Evolutionary conservation across 108 stramenopile species (phyloP), one percentile per base, ranked within the genome.

Genomic region (Conticribra weissflogii): DNA sequence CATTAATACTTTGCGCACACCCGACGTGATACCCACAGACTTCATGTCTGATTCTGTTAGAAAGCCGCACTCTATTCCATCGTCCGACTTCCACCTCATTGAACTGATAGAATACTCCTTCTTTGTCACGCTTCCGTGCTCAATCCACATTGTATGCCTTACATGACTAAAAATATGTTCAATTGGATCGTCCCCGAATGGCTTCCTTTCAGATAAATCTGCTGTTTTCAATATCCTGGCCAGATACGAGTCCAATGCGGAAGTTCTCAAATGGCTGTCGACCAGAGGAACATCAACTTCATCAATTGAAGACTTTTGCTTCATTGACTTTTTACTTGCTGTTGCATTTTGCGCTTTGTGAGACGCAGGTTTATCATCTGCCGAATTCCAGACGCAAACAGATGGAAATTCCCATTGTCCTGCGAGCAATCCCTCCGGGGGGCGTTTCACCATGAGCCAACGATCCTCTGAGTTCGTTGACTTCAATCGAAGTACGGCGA

Each of bases 331-430:
- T 41, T 41, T 5, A 9, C 36, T 41, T 12, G 12, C 8, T 41
- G 8, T 5, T 41, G 36, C 5, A 41, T 9, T 57, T 76, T 44
- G 56, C 27, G 54, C 54, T 81, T n/a, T 64, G 41, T 68, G 66
- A 48, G 55, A 25, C 44, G 80, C 81, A 57, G 54, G 24, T n/a
- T 54, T 47, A 8, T 67, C 44, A 19, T 71, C 71, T 15, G 66
- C 60, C 24, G 76, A 83, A 5, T 51, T 70, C 83, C 84, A 79
- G 2, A 93, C 54, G 34, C 68, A 74, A 3, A 86, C 82, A 23
- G 74, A 67, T 15, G 95, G 92, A 62, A 96, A 93, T 48, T 96
- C 95, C 95, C 92, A 93, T 58, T 96, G 95, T 3, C 89, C 89
- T 60, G 72, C 82, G 55, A 96, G 66, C 49, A 96, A 68, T 23